phyloP scores from a whole-genome alignment of 2,329 filamentous ascomycete genomes.

The Xylariales sp. region DNA sequence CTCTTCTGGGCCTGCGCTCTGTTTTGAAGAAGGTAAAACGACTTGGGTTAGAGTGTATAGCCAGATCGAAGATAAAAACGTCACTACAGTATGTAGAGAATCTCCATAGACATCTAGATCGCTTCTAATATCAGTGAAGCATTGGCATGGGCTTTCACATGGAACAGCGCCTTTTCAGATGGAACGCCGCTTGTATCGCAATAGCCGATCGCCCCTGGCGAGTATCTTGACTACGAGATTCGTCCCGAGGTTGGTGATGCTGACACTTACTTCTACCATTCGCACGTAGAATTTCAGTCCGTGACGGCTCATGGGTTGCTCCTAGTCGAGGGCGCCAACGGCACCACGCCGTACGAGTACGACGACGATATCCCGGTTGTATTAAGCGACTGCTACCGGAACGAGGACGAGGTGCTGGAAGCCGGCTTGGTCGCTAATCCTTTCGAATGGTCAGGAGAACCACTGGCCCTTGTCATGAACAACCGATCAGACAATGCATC shows the following conservation, averaged over 20 bases:
- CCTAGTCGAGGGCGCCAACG: slow-evolving; percentile 47
- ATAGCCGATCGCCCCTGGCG: slow-evolving; percentile 58
- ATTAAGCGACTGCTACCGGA: slow-evolving; percentile 53
- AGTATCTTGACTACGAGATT: slow-evolving; percentile 66
- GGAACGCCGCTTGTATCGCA: slow-evolving; percentile 56
- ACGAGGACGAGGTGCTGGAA: slow-evolving; percentile 47
- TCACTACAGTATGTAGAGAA: slow-evolving; percentile 43
- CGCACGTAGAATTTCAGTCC: slow-evolving; percentile 60
- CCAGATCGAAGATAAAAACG: slow-evolving; percentile 44
- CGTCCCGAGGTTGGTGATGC: slow-evolving; percentile 45
- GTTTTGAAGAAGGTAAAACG: slow-evolving; percentile 41
- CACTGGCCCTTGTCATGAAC: slow-evolving; percentile 52
- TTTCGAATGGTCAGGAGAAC: slow-evolving; percentile 56
- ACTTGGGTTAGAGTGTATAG: slow-evolving; percentile 58
- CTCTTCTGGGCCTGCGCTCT: slow-evolving; percentile 44
- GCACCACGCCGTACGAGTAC: slow-evolving; percentile 49
- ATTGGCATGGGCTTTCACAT: slow-evolving; percentile 64
- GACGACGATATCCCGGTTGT: slow-evolving; percentile 56
- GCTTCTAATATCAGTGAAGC: slow-evolving; percentile 32
- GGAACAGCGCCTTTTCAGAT: slow-evolving; percentile 59
- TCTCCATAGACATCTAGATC: not conserved
- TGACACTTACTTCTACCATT: slow-evolving; percentile 66
- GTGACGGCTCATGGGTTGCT: slow-evolving; percentile 52
- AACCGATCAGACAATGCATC: slow-evolving; percentile 41
- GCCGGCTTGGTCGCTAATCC: slow-evolving; percentile 42